phyloP scores from a whole-genome alignment of 1,284 basidiomycete species.

The Cutaneotrichosporon cyanovorans region DNA sequence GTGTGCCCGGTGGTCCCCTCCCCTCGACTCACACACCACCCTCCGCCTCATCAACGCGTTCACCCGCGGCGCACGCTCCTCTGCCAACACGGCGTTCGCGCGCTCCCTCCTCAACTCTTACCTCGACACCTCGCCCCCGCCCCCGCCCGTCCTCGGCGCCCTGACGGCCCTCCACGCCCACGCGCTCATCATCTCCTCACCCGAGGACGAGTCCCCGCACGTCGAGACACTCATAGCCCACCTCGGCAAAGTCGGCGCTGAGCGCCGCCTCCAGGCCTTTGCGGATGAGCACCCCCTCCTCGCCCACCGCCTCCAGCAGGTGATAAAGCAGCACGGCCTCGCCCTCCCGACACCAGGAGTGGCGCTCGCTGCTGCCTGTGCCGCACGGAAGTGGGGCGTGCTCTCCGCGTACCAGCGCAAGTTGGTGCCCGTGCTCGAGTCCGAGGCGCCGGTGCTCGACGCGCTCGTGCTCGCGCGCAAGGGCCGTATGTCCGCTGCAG shows the following conservation, averaged over 20 bases:
- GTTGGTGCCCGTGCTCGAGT: background rate
- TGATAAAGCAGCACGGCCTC: constrained; percentile 3
- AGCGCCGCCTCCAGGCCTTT: background rate
- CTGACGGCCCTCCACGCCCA: constrained; percentile 6
- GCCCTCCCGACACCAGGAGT: background rate
- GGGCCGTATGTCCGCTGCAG: background rate
- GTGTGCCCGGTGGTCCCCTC: background rate
- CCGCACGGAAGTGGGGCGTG: constrained; percentile 10
- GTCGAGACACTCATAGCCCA: constrained; percentile 1
- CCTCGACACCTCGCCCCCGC: background rate
- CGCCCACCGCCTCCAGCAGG: constrained; percentile 7
- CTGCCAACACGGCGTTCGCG: constrained; percentile 8
- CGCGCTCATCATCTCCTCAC: background rate
- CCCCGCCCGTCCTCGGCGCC: background rate
- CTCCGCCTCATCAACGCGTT: constrained; percentile 9
- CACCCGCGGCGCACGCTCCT: constrained; percentile 5
- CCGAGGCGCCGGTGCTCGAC: background rate
- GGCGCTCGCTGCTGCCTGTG: constrained; percentile 9
- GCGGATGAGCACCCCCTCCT: constrained; percentile 3
- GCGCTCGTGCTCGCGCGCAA: background rate
- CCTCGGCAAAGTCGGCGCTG: background rate
- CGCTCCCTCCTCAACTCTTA: constrained; percentile 5
- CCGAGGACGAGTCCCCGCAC: background rate
- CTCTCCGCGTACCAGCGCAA: background rate
- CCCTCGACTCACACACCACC: constrained; percentile 7